phyloP scores from a whole-genome alignment of 2,329 filamentous ascomycete genomes.

The Dactylonectria macrodidyma region DNA sequence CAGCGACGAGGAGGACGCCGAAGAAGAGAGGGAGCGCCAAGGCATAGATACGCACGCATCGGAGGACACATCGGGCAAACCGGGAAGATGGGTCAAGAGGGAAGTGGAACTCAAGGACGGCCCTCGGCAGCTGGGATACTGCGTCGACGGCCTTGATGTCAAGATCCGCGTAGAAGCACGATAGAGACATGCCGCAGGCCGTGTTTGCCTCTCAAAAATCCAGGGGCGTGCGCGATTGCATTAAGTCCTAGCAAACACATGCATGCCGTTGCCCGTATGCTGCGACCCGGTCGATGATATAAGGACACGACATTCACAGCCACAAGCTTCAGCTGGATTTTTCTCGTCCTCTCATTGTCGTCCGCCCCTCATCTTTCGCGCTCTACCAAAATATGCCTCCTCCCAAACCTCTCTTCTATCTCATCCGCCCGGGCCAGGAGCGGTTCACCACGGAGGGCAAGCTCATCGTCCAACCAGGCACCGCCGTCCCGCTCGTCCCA shows the following conservation, averaged over 20 bases:
- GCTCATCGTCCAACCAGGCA: slow-evolving; percentile 47
- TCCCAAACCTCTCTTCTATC: slow-evolving; percentile 54
- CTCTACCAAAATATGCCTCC: slow-evolving; percentile 34
- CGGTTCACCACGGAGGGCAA: slow-evolving; percentile 40
- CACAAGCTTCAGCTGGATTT: not conserved
- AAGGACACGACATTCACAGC: not conserved
- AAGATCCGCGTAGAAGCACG: slow-evolving; percentile 77
- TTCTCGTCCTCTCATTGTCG: not conserved
- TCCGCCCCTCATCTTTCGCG: not conserved
- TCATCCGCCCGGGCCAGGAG: slow-evolving; percentile 58
- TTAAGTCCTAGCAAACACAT: slow-evolving; percentile 2
- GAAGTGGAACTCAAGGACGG: slow-evolving; percentile 86
- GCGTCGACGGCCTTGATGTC: slow-evolving; percentile 81
- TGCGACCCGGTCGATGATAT: not conserved
- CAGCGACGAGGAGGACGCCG: slow-evolving; percentile 67
- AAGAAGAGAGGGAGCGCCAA: slow-evolving; percentile 48
- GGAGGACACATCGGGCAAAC: slow-evolving; percentile 48
- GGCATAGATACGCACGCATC: slow-evolving; percentile 44
- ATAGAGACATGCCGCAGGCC: slow-evolving; percentile 33
- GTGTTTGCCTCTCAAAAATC: slow-evolving; percentile 23
- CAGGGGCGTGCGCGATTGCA: not conserved
- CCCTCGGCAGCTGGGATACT: slow-evolving; percentile 86
- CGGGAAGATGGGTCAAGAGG: slow-evolving; percentile 78
- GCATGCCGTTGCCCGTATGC: slow-evolving; percentile 1
- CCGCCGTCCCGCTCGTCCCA: slow-evolving; percentile 68